phyloP scores from a whole-genome alignment of 129 eudicot species.

The Ambrosia trifida region DNA sequence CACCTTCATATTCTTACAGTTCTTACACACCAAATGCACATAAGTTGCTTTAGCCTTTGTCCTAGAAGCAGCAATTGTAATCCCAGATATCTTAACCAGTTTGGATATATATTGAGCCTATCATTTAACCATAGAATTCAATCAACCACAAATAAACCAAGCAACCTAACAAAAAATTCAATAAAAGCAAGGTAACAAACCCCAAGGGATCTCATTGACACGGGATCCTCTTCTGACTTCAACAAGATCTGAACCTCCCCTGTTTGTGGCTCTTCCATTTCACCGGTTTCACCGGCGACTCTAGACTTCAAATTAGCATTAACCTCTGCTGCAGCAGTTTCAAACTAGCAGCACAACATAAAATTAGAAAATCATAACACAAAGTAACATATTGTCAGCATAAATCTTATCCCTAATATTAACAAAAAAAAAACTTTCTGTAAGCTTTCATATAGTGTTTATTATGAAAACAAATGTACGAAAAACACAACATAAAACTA shows the following conservation, averaged over 20 bases:
- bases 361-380: neutral
- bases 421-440: no score
- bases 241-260: slow-evolving; percentile 90
- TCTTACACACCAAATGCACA: slow-evolving; percentile 83
- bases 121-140: neutral
- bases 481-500: neutral
- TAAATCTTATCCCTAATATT: no score
- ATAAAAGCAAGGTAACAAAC: slow-evolving; percentile 36
- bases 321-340: slow-evolving; percentile 92
- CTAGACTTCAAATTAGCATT: slow-evolving; percentile 73
- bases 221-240: slow-evolving; percentile 79
- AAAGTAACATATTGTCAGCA: no score
- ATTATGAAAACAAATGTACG: neutral
- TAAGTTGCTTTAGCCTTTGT: slow-evolving; percentile 97
- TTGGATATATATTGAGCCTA: slow-evolving; percentile 96
- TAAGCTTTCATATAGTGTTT: no score
- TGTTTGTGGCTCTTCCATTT: slow-evolving; percentile 89
- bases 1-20: slow-evolving; percentile 82
- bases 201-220: slow-evolving; percentile 88
- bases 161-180: neutral
- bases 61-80: slow-evolving; percentile 92
- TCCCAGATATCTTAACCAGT: slow-evolving; percentile 90
- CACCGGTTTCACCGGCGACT: slow-evolving; percentile 88
- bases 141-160: neutral
- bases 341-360: slow-evolving; percentile 57